phyloP scores from a whole-genome alignment of 257 asterid genomes.

The Rhazya stricta region DNA sequence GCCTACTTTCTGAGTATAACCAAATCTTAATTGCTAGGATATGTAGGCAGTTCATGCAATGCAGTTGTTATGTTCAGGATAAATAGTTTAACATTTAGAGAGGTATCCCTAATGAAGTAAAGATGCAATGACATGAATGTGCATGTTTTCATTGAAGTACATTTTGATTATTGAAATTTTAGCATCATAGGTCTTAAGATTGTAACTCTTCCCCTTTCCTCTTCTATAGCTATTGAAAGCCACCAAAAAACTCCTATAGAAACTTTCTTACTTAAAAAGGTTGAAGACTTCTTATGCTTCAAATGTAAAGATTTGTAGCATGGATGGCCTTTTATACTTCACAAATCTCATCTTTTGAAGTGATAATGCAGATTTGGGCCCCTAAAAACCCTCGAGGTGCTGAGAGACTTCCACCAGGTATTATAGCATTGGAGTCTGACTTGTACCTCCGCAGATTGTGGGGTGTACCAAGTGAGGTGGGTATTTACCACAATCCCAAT shows the following conservation, averaged over 20 bases:
- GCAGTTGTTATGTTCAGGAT: slow-evolving; percentile 1
- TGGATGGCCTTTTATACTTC: neutral
- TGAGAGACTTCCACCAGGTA: slow-evolving; percentile 79
- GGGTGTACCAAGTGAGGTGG: slow-evolving; percentile 81
- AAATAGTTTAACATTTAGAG: neutral
- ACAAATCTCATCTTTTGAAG: neutral
- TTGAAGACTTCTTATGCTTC: neutral
- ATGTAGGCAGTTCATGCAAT: neutral
- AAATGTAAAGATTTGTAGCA: neutral
- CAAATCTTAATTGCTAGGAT: neutral
- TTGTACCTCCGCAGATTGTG: slow-evolving; percentile 68
- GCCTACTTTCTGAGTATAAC: neutral
- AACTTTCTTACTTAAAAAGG: neutral
- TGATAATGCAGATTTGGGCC: slow-evolving; percentile 62
- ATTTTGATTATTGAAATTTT: neutral
- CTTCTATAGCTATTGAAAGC: neutral
- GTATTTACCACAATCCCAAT: slow-evolving; percentile 23
- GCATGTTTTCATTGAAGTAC: neutral
- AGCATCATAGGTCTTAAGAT: neutral
- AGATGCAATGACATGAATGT: neutral
- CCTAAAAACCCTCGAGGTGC: slow-evolving; percentile 87
- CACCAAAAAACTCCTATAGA: neutral
- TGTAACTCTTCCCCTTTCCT: neutral
- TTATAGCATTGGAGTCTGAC: slow-evolving; percentile 56
- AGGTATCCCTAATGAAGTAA: neutral